Base-by-base conservation (phyloP, 805 yeast species). In the Saccharomyces mikatae region DNA sequence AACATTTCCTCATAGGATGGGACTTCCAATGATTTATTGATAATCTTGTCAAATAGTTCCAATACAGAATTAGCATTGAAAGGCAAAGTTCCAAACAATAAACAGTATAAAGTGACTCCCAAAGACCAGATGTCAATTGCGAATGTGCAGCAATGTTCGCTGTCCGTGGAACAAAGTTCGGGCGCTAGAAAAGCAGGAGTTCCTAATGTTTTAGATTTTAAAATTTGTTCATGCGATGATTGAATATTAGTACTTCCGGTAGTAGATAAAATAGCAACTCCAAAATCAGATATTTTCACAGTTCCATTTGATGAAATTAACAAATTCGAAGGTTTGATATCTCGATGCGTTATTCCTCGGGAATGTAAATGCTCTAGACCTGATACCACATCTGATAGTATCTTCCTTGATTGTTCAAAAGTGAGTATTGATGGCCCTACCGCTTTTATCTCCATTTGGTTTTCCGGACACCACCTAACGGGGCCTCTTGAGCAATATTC, bases 141-240 rank as follows among this genome's bases (percentile, higher is more conserved):
- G 65, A 83, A 77, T 52, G 88, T 84, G 47, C 92, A 86, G 52
- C 76, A 80, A 4, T 83, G 80, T 27, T 68, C 66, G 48, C 64
- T 58, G 31, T 64, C 68, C 0, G 87, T 83, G 53, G 78, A 77
- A 65, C 97, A 91, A 49, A 91, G 76, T 67, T 94, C 99, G 0
- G 97, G 97, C 0, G 98, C 96, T 63, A 90, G 84, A 69, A 92
- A 92, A 0, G 97, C 97, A 1, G 98, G 98, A 0, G 98, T 92
- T 4, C 98, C 99, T 0, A 96, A 98, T 0, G 98, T 94, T 69
- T 90, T 92, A 1, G 96, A 36, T 36, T 36, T 17, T 36, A 17
- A 17, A n/a, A 36, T 17, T 36, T n/a, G 44, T 36, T 36, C 24
- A 17, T 36, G 44, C 24, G 44, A 36, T 36, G 44, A 36, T 36